A percentile compares a stretch with the other conserved stretches of the same genome.
phyloP scores from a whole-genome alignment of 2,329 filamentous ascomycete genomes.

The Dothidotthia symphoricarpi region DNA sequence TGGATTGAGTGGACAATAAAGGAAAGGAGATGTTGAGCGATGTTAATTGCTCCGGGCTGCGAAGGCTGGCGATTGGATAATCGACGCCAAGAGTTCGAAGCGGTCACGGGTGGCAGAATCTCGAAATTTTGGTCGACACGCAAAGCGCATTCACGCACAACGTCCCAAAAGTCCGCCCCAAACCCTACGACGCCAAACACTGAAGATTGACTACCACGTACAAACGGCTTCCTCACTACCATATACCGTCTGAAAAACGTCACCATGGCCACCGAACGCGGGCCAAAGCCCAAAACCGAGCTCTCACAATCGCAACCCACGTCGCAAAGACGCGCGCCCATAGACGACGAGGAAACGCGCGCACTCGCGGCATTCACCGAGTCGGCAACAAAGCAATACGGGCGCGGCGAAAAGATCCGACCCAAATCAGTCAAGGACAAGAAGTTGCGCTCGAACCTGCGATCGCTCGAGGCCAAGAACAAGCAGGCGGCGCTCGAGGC shows the following conservation, averaged over 20 bases:
- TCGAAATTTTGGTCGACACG: too few species aligned
- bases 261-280: conserved; percentile 26
- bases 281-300: conserved; percentile 13
- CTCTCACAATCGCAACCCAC: conserved; percentile 21
- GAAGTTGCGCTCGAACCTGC: conserved; percentile 81
- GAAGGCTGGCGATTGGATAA: too few species aligned
- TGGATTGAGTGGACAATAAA: too few species aligned
- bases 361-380: conserved; percentile 34
- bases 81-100: too few species aligned
- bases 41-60: too few species aligned
- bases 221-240: background rate
- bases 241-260: too few species aligned
- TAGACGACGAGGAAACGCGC: conserved; percentile 31
- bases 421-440: conserved; percentile 77
- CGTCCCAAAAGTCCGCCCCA: too few species aligned
- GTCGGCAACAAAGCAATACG: conserved; percentile 71
- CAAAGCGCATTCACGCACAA: too few species aligned
- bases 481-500: conserved; percentile 77
- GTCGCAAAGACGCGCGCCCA: conserved; percentile 19
- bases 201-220: background rate
- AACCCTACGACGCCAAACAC: too few species aligned
- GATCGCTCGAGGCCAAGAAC: conserved; percentile 76
- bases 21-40: too few species aligned
- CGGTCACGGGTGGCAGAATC: too few species aligned
- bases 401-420: conserved; percentile 74